These are phyloP conservation scores for Hevea brasiliensis DNA, from an alignment of 345 rosid species.

Conservation along the genomic window DNA sequence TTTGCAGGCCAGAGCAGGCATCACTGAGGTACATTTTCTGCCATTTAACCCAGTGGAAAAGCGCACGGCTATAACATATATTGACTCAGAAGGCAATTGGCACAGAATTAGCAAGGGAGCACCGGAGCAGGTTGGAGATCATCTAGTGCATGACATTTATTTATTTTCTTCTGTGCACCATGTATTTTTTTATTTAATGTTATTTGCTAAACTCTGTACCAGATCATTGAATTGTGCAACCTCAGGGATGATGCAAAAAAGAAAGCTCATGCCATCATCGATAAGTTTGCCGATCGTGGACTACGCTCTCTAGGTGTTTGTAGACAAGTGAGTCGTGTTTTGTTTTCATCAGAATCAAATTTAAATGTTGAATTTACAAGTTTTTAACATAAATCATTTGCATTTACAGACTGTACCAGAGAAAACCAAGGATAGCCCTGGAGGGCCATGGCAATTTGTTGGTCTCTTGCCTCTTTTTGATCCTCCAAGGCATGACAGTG, in stretches of 20 bases:
- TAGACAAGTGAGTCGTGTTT: slow-evolving; percentile 49
- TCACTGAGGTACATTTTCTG: slow-evolving; percentile 72
- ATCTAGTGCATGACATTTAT: not conserved
- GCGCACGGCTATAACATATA: slow-evolving; percentile 83
- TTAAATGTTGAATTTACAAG: not conserved
- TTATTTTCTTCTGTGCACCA: not conserved
- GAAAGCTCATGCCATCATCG: slow-evolving; percentile 76
- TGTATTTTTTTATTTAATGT: not conserved
- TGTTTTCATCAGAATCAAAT: not conserved
- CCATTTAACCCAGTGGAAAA: slow-evolving; percentile 88
- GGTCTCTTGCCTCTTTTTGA: slow-evolving; percentile 91
- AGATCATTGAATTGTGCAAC: slow-evolving; percentile 76
- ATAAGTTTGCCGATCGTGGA: slow-evolving; percentile 84
- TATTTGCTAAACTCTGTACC: slow-evolving; percentile 1
- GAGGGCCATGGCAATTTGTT: slow-evolving; percentile 82
- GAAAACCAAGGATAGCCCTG: slow-evolving; percentile 64
- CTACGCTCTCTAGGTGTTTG: slow-evolving; percentile 77
- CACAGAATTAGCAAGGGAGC: slow-evolving; percentile 84
- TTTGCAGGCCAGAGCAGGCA: slow-evolving; percentile 69
- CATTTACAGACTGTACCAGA: slow-evolving; percentile 53
- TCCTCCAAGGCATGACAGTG: slow-evolving; percentile 97
- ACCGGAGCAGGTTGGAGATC: slow-evolving; percentile 63
- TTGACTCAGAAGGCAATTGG: slow-evolving; percentile 64
- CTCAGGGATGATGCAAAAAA: slow-evolving; percentile 56
- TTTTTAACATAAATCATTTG: not conserved